A percentile compares a stretch with the other conserved stretches of the same genome.
These are phyloP conservation scores for Phyllostachys edulis DNA, from an alignment of 176 grass and related monocot species.

Conservation along the genomic window DNA sequence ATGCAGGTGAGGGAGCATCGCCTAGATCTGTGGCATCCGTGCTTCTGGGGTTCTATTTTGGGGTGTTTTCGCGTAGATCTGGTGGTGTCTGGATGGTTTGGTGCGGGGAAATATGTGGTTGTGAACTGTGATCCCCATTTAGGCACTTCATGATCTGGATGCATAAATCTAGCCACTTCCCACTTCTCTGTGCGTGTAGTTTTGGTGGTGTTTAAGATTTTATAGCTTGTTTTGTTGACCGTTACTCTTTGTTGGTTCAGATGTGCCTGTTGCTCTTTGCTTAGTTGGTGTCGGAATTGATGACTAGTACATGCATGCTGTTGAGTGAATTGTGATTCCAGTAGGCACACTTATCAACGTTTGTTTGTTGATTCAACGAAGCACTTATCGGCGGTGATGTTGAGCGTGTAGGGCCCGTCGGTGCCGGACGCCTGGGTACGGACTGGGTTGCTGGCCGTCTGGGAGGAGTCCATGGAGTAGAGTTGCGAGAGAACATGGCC, in stretches of 20 bases:
- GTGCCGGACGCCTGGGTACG: too few species aligned
- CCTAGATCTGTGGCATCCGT: not conserved
- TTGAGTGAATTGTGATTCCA: too few species aligned
- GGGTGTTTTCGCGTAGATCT: constrained; percentile 21
- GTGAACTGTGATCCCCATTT: not conserved
- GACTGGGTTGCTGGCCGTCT: too few species aligned
- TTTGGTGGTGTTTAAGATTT: not conserved
- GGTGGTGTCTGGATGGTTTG: not conserved
- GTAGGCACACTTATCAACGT: too few species aligned
- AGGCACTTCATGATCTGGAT: not conserved
- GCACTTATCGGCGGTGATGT: too few species aligned
- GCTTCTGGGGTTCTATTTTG: not conserved
- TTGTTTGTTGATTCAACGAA: too few species aligned
- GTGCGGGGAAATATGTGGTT: not conserved
- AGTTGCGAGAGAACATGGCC: too few species aligned
- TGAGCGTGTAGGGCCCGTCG: too few species aligned
- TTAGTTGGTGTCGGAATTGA: too few species aligned
- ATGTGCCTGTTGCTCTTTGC: not conserved
- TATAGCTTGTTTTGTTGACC: not conserved
- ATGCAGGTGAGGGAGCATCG: constrained; percentile 66
- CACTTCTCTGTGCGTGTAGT: not conserved
- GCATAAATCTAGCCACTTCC: not conserved
- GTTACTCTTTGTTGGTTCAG: not conserved
- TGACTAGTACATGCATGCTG: too few species aligned
- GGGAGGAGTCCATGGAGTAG: too few species aligned